phyloP scores from a whole-genome alignment of 2,329 filamentous ascomycete genomes.

The Xylaria sp. region DNA sequence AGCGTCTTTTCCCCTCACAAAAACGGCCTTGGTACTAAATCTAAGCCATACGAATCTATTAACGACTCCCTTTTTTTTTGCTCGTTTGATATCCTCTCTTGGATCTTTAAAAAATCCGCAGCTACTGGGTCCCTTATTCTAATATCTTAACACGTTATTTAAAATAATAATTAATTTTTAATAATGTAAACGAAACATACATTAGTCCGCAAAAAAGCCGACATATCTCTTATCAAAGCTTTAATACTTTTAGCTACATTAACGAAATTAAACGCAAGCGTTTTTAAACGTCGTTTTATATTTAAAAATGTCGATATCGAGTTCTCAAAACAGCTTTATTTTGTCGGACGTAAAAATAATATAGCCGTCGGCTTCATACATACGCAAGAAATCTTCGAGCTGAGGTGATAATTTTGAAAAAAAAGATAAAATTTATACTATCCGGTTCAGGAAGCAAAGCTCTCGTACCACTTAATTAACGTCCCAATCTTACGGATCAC shows the following conservation, averaged over 20 bases:
- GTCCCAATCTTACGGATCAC: constrained; percentile 75
- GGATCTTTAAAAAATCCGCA: too few relatives aligned
- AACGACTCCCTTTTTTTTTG: too few relatives aligned
- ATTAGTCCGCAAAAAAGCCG: too few relatives aligned
- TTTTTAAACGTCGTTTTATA: constrained; percentile 60
- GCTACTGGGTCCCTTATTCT: too few relatives aligned
- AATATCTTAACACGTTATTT: too few relatives aligned
- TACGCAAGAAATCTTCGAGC: constrained; percentile 60
- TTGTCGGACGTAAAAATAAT: constrained; percentile 62
- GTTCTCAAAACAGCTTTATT: constrained; percentile 52
- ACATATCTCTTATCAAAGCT: too few relatives aligned
- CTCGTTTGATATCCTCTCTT: too few relatives aligned
- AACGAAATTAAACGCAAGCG: constrained; percentile 60
- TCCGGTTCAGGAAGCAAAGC: constrained; percentile 58
- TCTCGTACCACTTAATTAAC: constrained; percentile 66
- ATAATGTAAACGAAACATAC: too few relatives aligned
- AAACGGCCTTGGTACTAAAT: too few relatives aligned
- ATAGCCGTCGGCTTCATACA: constrained; percentile 67
- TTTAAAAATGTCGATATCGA: constrained; percentile 59
- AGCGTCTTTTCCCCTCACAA: too few relatives aligned
- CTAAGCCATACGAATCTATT: too few relatives aligned
- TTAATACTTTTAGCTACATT: constrained; percentile 55
- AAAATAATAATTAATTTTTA: too few relatives aligned
- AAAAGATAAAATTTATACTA: constrained; percentile 46
- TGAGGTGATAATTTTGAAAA: constrained; percentile 44